A percentile compares a stretch with the other conserved stretches of the same genome.
phyloP scores from a whole-genome alignment of 441 rosid species.

The Euphorbia schlechtendalii region DNA sequence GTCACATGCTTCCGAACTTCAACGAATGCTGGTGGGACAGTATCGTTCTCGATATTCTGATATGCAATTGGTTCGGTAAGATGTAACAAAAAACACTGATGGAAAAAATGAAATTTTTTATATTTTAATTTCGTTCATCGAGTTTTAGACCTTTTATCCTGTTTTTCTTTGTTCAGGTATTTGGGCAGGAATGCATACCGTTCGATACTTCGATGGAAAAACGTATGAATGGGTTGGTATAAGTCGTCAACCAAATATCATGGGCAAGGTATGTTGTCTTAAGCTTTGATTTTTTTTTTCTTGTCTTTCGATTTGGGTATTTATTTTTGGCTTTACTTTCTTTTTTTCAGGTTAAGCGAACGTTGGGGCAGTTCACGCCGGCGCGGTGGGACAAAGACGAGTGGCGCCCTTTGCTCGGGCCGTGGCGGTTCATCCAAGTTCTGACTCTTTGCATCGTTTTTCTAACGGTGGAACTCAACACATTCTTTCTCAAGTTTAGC shows the following conservation, averaged over 20 bases:
- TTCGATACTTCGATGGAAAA: conserved; percentile 90
- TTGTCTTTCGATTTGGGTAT: too few species aligned
- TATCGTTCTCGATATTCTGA: conserved; percentile 87
- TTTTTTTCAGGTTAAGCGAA: conserved; percentile 67
- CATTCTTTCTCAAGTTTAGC: conserved; percentile 96
- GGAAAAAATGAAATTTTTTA: too few species aligned
- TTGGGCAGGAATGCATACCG: conserved; percentile 99
- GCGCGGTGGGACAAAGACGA: conserved; percentile 99
- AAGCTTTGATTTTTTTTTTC: neutral
- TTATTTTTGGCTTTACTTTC: neutral
- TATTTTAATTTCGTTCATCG: neutral
- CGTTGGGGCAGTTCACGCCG: conserved; percentile 95
- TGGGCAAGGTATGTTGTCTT: conserved; percentile 58
- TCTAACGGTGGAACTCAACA: conserved; percentile 91
- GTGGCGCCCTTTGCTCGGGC: conserved; percentile 97
- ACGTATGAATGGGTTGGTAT: conserved; percentile 99
- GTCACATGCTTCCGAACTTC: conserved; percentile 99
- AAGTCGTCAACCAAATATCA: conserved; percentile 90
- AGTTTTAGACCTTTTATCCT: conserved; percentile 3
- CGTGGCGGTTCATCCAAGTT: conserved; percentile 98
- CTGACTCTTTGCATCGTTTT: conserved; percentile 80
- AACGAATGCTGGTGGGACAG: conserved; percentile 99
- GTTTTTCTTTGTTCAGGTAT: conserved; percentile 48
- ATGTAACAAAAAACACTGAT: conserved; percentile 20
- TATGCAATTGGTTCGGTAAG: conserved; percentile 99